Percentiles rank a stretch among this genome's conserved stretches.
Evolutionary conservation across 2,329 filamentous ascomycete genomes (phyloP).

Genomic region (Malbranchea cinnamomea): DNA sequence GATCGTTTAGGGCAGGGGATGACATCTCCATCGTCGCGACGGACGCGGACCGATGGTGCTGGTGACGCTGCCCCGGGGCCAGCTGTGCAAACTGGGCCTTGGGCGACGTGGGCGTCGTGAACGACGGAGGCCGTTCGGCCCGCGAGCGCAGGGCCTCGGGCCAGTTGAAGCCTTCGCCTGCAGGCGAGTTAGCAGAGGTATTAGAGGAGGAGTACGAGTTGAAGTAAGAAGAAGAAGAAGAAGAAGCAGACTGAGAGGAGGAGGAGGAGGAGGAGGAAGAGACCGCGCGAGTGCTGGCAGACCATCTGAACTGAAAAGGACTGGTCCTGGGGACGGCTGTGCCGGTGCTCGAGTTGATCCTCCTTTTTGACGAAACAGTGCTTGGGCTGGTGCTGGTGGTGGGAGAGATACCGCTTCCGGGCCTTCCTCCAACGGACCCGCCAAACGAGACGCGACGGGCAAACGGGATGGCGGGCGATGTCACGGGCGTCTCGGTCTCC

Average conservation of each 20-base stretch:
- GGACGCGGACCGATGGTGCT: constrained; percentile 26
- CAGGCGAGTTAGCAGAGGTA: too few relatives aligned
- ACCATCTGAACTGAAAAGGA: too few relatives aligned
- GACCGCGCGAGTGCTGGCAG: too few relatives aligned
- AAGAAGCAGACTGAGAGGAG: too few relatives aligned
- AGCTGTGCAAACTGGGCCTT: too few relatives aligned
- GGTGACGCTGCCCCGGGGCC: constrained; percentile 3
- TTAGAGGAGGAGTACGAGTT: too few relatives aligned
- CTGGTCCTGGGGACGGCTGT: too few relatives aligned
- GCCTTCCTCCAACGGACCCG: constrained; percentile 56
- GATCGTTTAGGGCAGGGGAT: constrained; percentile 26
- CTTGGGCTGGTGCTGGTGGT: constrained; percentile 23
- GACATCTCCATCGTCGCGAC: constrained; percentile 39
- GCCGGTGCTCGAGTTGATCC: too few relatives aligned
- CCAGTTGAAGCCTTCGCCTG: constrained; percentile 96
- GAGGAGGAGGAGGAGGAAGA: too few relatives aligned
- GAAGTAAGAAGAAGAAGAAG: constrained; percentile 26
- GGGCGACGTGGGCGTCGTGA: constrained; percentile 14
- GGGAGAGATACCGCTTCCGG: constrained; percentile 42
- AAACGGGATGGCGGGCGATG: constrained; percentile 51
- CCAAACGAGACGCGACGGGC: constrained; percentile 82
- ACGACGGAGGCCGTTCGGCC: constrained; percentile 58
- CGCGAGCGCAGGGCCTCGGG: constrained; percentile 87
- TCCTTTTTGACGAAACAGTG: too few relatives aligned
- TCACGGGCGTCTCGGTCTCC: constrained; percentile 44